Evolutionary conservation across 2,329 filamentous ascomycete species (phyloP).

Genomic region (Chaetomiaceae sp.): DNA sequence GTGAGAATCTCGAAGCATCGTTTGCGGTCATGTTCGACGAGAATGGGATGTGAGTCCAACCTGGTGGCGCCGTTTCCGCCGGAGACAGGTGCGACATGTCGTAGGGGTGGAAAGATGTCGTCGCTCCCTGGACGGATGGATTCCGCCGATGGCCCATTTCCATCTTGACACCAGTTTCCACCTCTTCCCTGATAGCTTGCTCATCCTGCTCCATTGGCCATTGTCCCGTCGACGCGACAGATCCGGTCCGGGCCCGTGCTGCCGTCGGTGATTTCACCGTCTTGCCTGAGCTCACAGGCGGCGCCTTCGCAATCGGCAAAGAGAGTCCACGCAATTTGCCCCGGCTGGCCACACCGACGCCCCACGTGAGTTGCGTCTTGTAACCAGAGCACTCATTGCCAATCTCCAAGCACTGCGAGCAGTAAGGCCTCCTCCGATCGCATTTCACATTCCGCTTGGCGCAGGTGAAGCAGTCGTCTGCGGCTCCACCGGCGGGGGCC

Average conservation of each 20-base stretch:
- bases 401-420: conserved; percentile 86
- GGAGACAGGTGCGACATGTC: conserved; percentile 52
- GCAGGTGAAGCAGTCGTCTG: conserved; percentile 94
- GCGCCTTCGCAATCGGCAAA: conserved; percentile 61
- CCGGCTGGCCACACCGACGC: conserved; percentile 88
- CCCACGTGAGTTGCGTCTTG: conserved; percentile 95
- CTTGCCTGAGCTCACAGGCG: conserved; percentile 50
- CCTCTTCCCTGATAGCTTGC: conserved; percentile 31
- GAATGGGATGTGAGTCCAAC: conserved; percentile 48
- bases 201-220: conserved; percentile 34
- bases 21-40: conserved; percentile 39
- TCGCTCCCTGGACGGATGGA: conserved; percentile 39
- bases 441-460: conserved; percentile 78
- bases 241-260: conserved; percentile 41
- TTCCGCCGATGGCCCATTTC: conserved; percentile 27
- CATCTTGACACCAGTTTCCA: conserved; percentile 34
- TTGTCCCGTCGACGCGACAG: conserved; percentile 36
- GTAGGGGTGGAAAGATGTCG: conserved; percentile 41
- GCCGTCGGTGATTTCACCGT: conserved; percentile 38
- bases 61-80: conserved; percentile 38
- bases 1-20: conserved; percentile 42
- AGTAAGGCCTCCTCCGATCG: conserved; percentile 89
- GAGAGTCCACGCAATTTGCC: conserved; percentile 90
- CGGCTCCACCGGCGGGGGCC: conserved; percentile 80
- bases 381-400: conserved; percentile 94